Percentiles rank a stretch among this genome's conserved stretches.
Conservation (phyloP, 495 filamentous ascomycete species). For the Lepraria neglecta region DNA sequence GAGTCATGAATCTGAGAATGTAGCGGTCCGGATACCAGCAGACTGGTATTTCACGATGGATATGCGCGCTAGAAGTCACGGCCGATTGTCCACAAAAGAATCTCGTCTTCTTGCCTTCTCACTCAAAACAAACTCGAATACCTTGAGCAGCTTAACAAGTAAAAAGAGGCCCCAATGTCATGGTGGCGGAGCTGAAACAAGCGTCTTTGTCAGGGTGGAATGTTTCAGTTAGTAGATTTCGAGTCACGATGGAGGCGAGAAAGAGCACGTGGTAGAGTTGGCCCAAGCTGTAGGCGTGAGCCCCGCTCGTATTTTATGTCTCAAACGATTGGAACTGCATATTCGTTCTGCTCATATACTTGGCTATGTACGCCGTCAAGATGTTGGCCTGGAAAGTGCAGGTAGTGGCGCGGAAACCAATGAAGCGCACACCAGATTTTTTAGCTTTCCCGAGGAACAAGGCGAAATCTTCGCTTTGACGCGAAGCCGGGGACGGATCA, state of each 20-base stretch:
- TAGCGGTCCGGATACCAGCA: no score
- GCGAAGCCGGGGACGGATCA: no score
- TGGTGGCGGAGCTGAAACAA: not conserved
- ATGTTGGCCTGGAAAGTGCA: not conserved
- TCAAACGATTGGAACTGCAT: no score
- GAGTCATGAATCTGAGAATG: no score
- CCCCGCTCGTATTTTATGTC: no score
- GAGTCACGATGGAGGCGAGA: not conserved
- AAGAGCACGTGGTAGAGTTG: not conserved
- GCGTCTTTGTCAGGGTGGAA: not conserved
- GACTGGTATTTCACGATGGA: no score
- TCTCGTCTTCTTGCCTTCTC: no score
- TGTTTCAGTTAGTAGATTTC: not conserved
- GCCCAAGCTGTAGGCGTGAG: not conserved
- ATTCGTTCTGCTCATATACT: not conserved
- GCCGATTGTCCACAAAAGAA: no score
- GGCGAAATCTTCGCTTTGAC: slow-evolving; percentile 1
- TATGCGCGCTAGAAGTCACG: no score
- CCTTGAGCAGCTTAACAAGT: no score
- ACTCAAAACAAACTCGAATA: no score
- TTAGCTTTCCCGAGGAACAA: slow-evolving; percentile 1
- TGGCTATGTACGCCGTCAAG: not conserved
- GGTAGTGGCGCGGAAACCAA: slow-evolving; percentile 1
- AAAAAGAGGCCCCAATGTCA: not conserved
- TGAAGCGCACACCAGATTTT: slow-evolving; percentile 7